Evolutionary conservation across 2,329 filamentous ascomycete species (phyloP).

Genomic region (Knoxdaviesia capensis): DNA sequence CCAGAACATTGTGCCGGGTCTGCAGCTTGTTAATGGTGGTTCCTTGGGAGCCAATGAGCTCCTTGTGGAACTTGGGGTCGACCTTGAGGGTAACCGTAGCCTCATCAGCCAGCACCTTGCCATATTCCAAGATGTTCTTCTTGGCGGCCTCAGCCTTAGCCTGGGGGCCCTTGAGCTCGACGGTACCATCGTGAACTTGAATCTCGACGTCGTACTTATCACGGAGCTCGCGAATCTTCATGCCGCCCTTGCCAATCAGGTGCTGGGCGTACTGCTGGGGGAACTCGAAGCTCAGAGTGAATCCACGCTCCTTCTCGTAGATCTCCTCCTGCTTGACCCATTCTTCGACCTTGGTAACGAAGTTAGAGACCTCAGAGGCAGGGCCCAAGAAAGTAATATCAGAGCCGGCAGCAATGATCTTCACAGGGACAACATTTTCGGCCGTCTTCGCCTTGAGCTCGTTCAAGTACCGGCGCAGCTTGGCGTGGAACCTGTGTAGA

Average conservation of each 20-base stretch:
- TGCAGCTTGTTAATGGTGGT: constrained; percentile 81
- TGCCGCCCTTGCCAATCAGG: constrained; percentile 48
- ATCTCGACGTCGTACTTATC: constrained; percentile 55
- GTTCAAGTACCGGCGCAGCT: constrained; percentile 42
- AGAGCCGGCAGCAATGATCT: constrained; percentile 37
- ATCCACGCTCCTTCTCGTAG: constrained; percentile 85
- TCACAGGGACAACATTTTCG: constrained; percentile 37
- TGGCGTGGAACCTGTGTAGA: constrained; percentile 34
- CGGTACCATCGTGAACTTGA: constrained; percentile 82
- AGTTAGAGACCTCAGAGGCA: constrained; percentile 45
- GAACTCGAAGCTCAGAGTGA: constrained; percentile 74
- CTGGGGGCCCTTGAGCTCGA: constrained; percentile 88
- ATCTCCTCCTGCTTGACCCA: constrained; percentile 79
- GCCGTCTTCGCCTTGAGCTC: constrained; percentile 34
- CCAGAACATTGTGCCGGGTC: constrained; percentile 78
- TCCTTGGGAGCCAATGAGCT: constrained; percentile 78
- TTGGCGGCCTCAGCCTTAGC: constrained; percentile 82
- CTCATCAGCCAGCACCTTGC: constrained; percentile 77
- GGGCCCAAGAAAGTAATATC: constrained; percentile 61
- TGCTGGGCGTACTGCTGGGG: constrained; percentile 89
- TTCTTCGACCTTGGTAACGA: constrained; percentile 51
- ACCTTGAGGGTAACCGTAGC: constrained; percentile 74
- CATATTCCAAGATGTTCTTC: constrained; percentile 58
- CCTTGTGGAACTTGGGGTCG: constrained; percentile 80
- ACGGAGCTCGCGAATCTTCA: constrained; percentile 43